A percentile compares a stretch with the other conserved stretches of the same genome.
These are phyloP conservation scores for Elaeagnus macrophylla DNA, from an alignment of 306 rosid genomes.

Conservation along the genomic window DNA sequence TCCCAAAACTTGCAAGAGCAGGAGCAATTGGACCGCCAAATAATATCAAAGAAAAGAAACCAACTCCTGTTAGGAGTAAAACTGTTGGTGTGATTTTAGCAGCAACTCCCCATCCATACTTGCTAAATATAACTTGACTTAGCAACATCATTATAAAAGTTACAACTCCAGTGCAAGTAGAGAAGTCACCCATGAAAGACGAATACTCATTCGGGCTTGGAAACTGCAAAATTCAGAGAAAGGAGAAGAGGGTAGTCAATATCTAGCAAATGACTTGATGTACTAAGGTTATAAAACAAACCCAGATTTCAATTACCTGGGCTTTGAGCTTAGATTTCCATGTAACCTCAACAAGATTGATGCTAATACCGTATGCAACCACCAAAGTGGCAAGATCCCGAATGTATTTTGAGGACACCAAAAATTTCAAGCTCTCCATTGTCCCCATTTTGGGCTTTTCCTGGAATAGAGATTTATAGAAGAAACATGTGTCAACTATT, in stretches of 20 bases:
- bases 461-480: constrained; percentile 27
- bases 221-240: constrained; percentile 39
- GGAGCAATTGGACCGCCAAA: constrained; percentile 78
- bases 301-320: constrained; percentile 40
- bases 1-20: constrained; percentile 48
- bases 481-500: too few species aligned
- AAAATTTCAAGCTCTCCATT: constrained; percentile 95
- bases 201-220: constrained; percentile 96
- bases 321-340: constrained; percentile 99
- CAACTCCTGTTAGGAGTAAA: constrained; percentile 77
- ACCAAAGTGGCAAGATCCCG: constrained; percentile 95
- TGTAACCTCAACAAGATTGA: constrained; percentile 91
- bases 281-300: constrained; percentile 12
- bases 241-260: neutral
- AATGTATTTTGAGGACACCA: constrained; percentile 84
- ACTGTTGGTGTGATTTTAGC: constrained; percentile 91
- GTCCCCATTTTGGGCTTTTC: constrained; percentile 92
- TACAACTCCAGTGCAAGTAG: constrained; percentile 83
- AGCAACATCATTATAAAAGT: constrained; percentile 93
- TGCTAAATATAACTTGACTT: constrained; percentile 70
- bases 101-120: constrained; percentile 95
- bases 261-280: neutral
- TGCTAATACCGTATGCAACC: constrained; percentile 91
- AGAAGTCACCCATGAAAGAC: constrained; percentile 96
- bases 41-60: constrained; percentile 75